Conservation (phyloP, 225 moss, liverwort and hornwort genomes). For the Anthoceros angustus region DNA sequence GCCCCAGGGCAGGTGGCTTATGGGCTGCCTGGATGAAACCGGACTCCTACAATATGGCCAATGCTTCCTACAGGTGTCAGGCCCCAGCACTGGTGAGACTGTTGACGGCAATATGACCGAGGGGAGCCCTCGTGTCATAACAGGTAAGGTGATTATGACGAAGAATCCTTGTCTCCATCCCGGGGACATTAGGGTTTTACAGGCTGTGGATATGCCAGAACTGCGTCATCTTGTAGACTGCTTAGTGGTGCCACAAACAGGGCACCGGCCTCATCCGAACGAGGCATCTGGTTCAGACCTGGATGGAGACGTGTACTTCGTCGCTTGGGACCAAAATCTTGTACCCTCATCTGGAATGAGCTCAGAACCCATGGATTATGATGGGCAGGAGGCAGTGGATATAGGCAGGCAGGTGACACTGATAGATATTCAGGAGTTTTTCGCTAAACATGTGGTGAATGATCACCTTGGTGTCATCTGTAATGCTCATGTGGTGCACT, state of each 20-base stretch:
- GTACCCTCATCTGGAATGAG: constrained; percentile 58
- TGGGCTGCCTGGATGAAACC: constrained; percentile 84
- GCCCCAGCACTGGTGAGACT: constrained; percentile 20
- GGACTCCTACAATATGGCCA: constrained; percentile 53
- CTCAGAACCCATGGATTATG: constrained; percentile 55
- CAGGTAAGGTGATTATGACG: constrained; percentile 59
- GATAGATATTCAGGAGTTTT: constrained; percentile 64
- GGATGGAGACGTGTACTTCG: constrained; percentile 81
- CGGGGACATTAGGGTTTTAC: constrained; percentile 67
- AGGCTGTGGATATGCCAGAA: constrained; percentile 57
- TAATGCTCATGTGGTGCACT: constrained; percentile 74
- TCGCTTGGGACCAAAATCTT: constrained; percentile 59
- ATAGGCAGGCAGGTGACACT: constrained; percentile 22
- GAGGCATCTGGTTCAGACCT: constrained; percentile 94
- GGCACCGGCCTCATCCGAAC: constrained; percentile 65
- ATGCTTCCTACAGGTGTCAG: constrained; percentile 62
- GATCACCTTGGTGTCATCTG: constrained; percentile 66
- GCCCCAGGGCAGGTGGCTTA: constrained; percentile 64
- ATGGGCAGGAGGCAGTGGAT: constrained; percentile 8
- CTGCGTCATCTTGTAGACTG: constrained; percentile 61
- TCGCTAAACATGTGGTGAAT: constrained; percentile 53
- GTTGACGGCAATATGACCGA: constrained; percentile 2
- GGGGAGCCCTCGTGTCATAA: constrained; percentile 20
- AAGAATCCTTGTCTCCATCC: constrained; percentile 96
- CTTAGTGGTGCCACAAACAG: constrained; percentile 72